These are phyloP conservation scores for Geosmithia flava DNA, from an alignment of 2,329 filamentous ascomycete genomes.

Conservation along the genomic window DNA sequence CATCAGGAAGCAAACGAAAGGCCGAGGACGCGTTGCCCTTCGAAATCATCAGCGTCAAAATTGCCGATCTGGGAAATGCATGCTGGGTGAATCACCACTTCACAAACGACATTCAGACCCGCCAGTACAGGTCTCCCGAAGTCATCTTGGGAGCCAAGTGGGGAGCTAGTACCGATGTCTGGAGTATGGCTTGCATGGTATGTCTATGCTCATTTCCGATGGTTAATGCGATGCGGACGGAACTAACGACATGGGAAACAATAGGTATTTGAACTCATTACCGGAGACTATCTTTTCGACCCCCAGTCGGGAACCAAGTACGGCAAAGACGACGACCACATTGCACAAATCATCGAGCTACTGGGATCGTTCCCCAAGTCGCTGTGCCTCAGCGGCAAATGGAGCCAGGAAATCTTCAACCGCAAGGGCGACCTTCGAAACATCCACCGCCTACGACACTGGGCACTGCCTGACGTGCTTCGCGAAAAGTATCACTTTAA, in stretches of 20 bases:
- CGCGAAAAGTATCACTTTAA: slow-evolving; percentile 95
- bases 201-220: slow-evolving; percentile 11
- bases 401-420: slow-evolving; percentile 98
- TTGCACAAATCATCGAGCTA: slow-evolving; percentile 96
- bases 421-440: slow-evolving; percentile 94
- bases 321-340: slow-evolving; percentile 98
- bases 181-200: slow-evolving; percentile 99
- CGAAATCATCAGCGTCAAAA: slow-evolving; percentile 94
- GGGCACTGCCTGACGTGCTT: slow-evolving; percentile 86
- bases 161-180: slow-evolving; percentile 98
- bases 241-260: neutral
- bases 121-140: slow-evolving; percentile 93
- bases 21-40: slow-evolving; percentile 42
- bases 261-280: slow-evolving; percentile 93
- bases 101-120: slow-evolving; percentile 97
- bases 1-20: slow-evolving; percentile 48
- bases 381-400: slow-evolving; percentile 84
- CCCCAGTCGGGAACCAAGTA: slow-evolving; percentile 98
- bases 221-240: neutral
- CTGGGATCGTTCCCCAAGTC: slow-evolving; percentile 89
- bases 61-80: slow-evolving; percentile 93
- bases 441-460: slow-evolving; percentile 91
- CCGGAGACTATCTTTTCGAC: slow-evolving; percentile 96
- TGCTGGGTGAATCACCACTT: slow-evolving; percentile 99
- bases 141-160: slow-evolving; percentile 95